Base-by-base conservation (phyloP, 1,139 yeast species). In the Wickerhamomyces sp. region DNA sequence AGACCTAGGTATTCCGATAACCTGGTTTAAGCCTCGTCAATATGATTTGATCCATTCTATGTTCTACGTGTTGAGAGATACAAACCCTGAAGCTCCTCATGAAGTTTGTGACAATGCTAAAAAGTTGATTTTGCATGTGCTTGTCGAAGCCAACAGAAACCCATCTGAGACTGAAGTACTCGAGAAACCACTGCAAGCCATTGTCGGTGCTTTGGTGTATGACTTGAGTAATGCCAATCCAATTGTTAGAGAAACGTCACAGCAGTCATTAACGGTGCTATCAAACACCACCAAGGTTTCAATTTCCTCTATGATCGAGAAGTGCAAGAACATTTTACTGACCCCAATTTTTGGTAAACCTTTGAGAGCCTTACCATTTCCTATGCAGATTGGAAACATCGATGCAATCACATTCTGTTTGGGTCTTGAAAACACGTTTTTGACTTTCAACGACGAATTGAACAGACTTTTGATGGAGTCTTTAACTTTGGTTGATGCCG, bases 311-410 rank as follows among this genome's bases (percentile, higher is more conserved):
- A 72, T 93, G 45, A 78, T 93, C 59, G 76, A 77, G 10, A 94
- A 94, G 13, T 88, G 93, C 32, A 86, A 87, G 48, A 82, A 77
- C 29, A 75, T 89, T 30, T 66, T 93, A 29, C 63, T 93, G 32
- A 86, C 94, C 1, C 98, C 98, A 8, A 91, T 93, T 28, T 93
- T 91, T 64, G 95, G 96, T 6, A 93, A 93, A 54, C 99, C 99
- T 1, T 64, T 93, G 41, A 71, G 99, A 43, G 98, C 98, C 0
- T 68, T 93, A 42, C 98, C 99, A 0, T 91, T 93, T 64, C 94
- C 96, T 4, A 91, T 89, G 96, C 98, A 93, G 62, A 91, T 93
- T 39, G 98, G 98, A 23, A 89, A 91, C 57, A 88, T 93, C 42
- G 98, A 91, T 61, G 98, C 97, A 1, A 86, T 93, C 12, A 80